Evolutionary conservation across 306 rosid genomes (phyloP).

Genomic region (Prunus kanzakura): DNA sequence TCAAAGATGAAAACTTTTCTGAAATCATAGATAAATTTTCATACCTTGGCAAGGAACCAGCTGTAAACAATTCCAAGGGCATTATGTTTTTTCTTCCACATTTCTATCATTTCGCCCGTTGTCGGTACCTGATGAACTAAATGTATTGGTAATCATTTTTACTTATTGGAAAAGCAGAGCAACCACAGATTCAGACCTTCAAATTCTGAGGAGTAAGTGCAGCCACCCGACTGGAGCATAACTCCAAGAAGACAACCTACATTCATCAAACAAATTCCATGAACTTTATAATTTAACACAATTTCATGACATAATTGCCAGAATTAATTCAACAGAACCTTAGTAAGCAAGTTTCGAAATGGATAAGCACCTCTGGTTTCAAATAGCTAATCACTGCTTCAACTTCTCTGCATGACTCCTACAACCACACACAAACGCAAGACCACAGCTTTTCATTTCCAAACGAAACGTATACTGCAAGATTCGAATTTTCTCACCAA

Average conservation of each 20-base stretch:
- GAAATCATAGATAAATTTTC: conserved; percentile 5
- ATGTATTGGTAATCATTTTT: neutral
- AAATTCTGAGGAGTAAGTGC: conserved; percentile 77
- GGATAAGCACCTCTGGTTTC: conserved; percentile 76
- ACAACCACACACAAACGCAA: conserved; percentile 27
- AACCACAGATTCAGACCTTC: conserved; percentile 42
- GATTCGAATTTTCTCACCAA: conserved; percentile 4
- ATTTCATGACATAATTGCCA: neutral
- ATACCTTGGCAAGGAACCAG: conserved; percentile 96
- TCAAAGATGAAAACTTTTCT: neutral
- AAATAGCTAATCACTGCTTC: conserved; percentile 63
- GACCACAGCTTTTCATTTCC: conserved; percentile 11
- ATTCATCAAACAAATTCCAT: conserved; percentile 17
- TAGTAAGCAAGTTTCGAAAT: conserved; percentile 14
- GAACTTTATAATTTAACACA: neutral
- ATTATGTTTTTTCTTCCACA: conserved; percentile 83
- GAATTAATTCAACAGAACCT: neutral
- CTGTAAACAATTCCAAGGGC: conserved; percentile 75
- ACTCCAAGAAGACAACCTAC: conserved; percentile 90
- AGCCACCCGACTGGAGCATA: conserved; percentile 78
- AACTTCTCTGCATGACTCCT: conserved; percentile 89
- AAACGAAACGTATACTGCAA: neutral
- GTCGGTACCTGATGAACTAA: conserved; percentile 72
- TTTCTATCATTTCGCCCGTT: conserved; percentile 65
- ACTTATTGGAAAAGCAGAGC: neutral